Percentiles rank a stretch among this genome's conserved stretches.
Conservation (phyloP, 257 asterid genomes). For the Thymus mandschuricus region DNA sequence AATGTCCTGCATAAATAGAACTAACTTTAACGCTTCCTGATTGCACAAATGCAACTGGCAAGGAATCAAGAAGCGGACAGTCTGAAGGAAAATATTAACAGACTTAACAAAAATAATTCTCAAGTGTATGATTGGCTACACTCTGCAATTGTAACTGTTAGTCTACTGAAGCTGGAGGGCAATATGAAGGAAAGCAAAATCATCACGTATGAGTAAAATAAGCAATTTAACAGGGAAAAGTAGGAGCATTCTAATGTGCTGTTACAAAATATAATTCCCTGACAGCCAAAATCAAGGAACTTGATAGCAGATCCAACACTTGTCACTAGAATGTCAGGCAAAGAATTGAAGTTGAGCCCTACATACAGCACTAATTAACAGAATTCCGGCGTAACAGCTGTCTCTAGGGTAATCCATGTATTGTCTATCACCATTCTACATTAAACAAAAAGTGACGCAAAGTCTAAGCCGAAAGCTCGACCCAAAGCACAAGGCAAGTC, state of each 20-base stretch:
- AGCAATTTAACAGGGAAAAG: constrained; percentile 7
- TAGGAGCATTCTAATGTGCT: not conserved
- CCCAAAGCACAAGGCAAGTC: constrained; percentile 15
- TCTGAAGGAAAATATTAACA: not conserved
- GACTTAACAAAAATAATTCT: not conserved
- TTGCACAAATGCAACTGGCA: constrained; percentile 7
- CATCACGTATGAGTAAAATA: constrained; percentile 9
- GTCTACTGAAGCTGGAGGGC: not conserved
- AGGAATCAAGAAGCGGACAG: not conserved
- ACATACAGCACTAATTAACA: constrained; percentile 13
- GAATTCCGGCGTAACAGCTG: not conserved
- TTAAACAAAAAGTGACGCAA: not conserved
- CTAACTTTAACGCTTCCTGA: constrained; percentile 9
- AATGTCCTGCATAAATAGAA: constrained; percentile 2
- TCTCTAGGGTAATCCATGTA: constrained; percentile 13
- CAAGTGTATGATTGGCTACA: not conserved
- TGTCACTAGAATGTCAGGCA: not conserved
- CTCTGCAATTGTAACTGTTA: constrained; percentile 13
- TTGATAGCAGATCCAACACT: constrained; percentile 2
- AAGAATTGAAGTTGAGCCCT: constrained; percentile 13
- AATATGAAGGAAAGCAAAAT: constrained; percentile 1
- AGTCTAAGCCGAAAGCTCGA: constrained; percentile 10
- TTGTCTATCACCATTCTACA: not conserved
- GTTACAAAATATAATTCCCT: constrained; percentile 1
- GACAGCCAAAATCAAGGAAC: not conserved